Conservation (phyloP, 176 grass and related monocot species). For the Avena insularis region DNA sequence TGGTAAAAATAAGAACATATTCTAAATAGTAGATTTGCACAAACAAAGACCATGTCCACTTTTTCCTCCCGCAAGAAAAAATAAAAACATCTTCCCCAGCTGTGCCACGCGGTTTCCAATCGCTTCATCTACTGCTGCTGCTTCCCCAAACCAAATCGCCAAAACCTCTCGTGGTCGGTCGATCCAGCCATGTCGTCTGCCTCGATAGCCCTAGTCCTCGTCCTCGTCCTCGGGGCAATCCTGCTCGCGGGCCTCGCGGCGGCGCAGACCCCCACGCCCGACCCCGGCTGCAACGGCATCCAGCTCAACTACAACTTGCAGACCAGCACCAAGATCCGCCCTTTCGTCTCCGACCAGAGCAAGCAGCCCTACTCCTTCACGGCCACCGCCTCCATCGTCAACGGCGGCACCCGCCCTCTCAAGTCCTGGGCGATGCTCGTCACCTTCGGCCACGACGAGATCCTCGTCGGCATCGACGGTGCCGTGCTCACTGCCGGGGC, state of each 20-base stretch:
- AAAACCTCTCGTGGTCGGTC: background rate
- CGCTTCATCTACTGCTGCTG: constrained; percentile 44
- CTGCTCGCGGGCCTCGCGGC: no score
- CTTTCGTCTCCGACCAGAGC: constrained; percentile 52
- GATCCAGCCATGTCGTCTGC: constrained; percentile 52
- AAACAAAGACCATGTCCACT: constrained; percentile 24
- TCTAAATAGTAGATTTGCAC: constrained; percentile 7
- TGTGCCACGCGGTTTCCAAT: constrained; percentile 68
- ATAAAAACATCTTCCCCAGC: constrained; percentile 28
- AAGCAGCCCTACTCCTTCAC: constrained; percentile 70
- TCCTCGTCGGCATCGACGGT: constrained; percentile 57
- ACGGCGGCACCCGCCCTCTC: constrained; percentile 59
- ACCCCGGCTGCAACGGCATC: constrained; percentile 74
- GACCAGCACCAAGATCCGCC: constrained; percentile 61
- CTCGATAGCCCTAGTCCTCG: constrained; percentile 6
- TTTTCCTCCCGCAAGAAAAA: background rate
- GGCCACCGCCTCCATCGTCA: constrained; percentile 62
- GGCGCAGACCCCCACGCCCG: background rate
- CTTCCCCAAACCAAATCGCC: constrained; percentile 11
- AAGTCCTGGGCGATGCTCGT: constrained; percentile 57
- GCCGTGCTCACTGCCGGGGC: constrained; percentile 62
- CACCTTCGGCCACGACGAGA: constrained; percentile 60
- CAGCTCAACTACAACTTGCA: constrained; percentile 56
- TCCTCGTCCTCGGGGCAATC: constrained; percentile 25
- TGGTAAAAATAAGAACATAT: no score